These are phyloP conservation scores for Hypoxylon intermedium DNA, from an alignment of 495 filamentous ascomycete species.

Conservation along the genomic window DNA sequence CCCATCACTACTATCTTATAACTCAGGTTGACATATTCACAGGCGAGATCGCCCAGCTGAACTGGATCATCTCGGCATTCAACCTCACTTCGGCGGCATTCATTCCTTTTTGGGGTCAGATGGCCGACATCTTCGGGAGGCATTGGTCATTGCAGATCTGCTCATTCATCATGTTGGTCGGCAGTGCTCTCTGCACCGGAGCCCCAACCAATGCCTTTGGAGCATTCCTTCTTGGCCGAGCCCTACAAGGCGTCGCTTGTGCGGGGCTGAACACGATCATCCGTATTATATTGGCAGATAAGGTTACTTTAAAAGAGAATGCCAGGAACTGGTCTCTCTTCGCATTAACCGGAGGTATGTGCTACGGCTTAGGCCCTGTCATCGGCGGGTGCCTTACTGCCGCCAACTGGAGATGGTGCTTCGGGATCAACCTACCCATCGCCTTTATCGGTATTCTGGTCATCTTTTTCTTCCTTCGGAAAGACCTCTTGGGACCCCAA, in stretches of 20 bases:
- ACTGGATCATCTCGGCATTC: constrained; percentile 70
- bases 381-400: constrained; percentile 53
- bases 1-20: not conserved
- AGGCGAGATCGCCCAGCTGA: constrained; percentile 63
- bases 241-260: constrained; percentile 62
- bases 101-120: constrained; percentile 66
- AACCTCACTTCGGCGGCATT: constrained; percentile 67
- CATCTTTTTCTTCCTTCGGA: constrained; percentile 51
- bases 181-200: constrained; percentile 59
- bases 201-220: constrained; percentile 58
- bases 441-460: constrained; percentile 47
- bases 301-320: constrained; percentile 62
- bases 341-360: constrained; percentile 56
- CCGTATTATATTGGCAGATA: constrained; percentile 63
- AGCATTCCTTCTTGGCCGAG: constrained; percentile 64
- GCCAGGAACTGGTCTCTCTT: constrained; percentile 66
- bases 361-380: constrained; percentile 63
- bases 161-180: constrained; percentile 57
- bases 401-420: constrained; percentile 65
- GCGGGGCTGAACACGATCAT: constrained; percentile 63
- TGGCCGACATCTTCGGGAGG: constrained; percentile 66
- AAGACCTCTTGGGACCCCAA: constrained; percentile 48
- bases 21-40: constrained; percentile 3
- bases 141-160: constrained; percentile 56
- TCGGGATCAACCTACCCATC: constrained; percentile 63